phyloP scores from a whole-genome alignment of 345 rosid species.

The Hypericum androsaemum region DNA sequence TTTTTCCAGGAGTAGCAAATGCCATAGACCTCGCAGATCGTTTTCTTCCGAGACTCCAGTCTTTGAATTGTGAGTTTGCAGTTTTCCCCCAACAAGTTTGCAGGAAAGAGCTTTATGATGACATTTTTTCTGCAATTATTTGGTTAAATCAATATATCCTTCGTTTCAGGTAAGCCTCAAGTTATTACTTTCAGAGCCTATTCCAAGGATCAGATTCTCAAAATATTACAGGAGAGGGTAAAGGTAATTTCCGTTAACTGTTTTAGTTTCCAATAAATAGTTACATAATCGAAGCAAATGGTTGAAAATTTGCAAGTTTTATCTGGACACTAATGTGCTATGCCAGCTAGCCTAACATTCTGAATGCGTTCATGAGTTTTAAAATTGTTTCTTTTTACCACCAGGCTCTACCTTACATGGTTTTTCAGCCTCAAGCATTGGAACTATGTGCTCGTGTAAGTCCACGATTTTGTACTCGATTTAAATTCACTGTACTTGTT shows the following conservation, averaged over 20 bases:
- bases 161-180: constrained; percentile 55
- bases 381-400: constrained; percentile 10
- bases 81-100: neutral
- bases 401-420: constrained; percentile 52
- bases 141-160: no score
- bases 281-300: no score
- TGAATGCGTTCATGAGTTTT: neutral
- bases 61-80: constrained; percentile 57
- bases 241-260: constrained; percentile 33
- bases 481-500: neutral
- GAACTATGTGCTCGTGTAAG: constrained; percentile 96
- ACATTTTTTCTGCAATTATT: no score
- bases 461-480: constrained; percentile 1
- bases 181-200: constrained; percentile 76
- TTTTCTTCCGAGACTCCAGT: constrained; percentile 74
- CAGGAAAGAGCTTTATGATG: no score
- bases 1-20: constrained; percentile 69
- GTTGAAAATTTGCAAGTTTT: no score
- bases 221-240: constrained; percentile 74
- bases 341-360: no score
- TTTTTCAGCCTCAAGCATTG: constrained; percentile 71
- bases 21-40: constrained; percentile 87
- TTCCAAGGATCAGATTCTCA: constrained; percentile 63
- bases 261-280: neutral
- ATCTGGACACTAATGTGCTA: no score